Percentiles rank a stretch among this genome's conserved stretches.
Evolutionary conservation across 192 early-diverging fungal genomes (phyloP).

Genomic region (Phycomyces blakesleeanus): DNA sequence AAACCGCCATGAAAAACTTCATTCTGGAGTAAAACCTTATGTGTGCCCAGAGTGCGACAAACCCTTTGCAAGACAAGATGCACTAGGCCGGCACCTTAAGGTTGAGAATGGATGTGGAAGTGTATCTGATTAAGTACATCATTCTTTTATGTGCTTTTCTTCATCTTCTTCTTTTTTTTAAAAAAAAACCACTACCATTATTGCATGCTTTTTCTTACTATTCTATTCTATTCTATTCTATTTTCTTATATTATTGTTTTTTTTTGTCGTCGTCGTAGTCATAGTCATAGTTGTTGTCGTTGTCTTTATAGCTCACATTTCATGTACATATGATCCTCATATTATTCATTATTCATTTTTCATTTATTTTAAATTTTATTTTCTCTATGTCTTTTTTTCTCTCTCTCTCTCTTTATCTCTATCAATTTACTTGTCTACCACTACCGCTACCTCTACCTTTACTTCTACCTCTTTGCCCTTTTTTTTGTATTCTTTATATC

Average conservation of each 20-base stretch:
- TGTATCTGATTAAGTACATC: background rate
- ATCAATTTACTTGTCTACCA: background rate
- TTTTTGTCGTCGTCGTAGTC: no score
- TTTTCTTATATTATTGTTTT: background rate
- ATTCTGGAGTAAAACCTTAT: slow-evolving; percentile 68
- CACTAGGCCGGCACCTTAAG: slow-evolving; percentile 58
- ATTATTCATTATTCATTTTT: background rate
- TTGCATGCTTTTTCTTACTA: background rate
- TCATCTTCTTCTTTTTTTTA: background rate
- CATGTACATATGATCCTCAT: background rate
- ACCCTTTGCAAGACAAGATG: slow-evolving; percentile 72
- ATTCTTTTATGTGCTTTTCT: background rate
- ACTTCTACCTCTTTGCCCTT: no score
- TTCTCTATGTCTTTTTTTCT: background rate
- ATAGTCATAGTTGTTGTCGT: no score
- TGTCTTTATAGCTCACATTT: no score
- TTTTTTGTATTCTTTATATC: no score
- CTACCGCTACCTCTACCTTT: no score
- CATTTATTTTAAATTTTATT: no score
- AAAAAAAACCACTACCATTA: no score
- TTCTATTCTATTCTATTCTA: background rate
- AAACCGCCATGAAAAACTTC: slow-evolving; percentile 76
- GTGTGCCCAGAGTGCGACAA: slow-evolving; percentile 67
- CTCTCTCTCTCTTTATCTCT: background rate
- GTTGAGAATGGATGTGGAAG: slow-evolving; percentile 30